Evolutionary conservation across 805 yeast species (phyloP).

Genomic region (Debaryomyces prosopidis): DNA sequence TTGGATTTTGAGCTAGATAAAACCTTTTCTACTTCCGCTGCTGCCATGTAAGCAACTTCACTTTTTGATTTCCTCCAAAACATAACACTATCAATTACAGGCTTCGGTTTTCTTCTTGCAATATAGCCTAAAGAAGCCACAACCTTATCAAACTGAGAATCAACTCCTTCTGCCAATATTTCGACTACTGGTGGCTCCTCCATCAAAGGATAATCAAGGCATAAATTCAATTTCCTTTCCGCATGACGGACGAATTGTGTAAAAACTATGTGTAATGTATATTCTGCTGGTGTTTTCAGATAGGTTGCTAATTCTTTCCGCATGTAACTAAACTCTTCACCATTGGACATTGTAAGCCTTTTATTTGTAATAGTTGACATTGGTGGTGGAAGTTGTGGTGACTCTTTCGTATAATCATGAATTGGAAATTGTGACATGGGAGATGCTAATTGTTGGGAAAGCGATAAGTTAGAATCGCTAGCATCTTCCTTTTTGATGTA

Average conservation of each 20-base stretch:
- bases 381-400: constrained; percentile 42
- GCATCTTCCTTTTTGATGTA: constrained; percentile 1
- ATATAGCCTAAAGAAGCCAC: constrained; percentile 86
- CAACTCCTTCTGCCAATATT: constrained; percentile 80
- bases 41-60: constrained; percentile 65
- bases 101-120: constrained; percentile 86
- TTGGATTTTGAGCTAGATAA: constrained; percentile 45
- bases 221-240: constrained; percentile 77
- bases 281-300: constrained; percentile 76
- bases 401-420: constrained; percentile 24
- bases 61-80: constrained; percentile 95
- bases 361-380: constrained; percentile 23
- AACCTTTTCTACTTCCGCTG: constrained; percentile 38
- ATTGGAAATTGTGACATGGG: constrained; percentile 17
- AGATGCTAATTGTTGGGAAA: constrained; percentile 19
- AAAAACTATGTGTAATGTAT: constrained; percentile 89
- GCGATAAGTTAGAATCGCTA: constrained; percentile 3
- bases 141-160: constrained; percentile 82
- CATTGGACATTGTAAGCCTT: constrained; percentile 29
- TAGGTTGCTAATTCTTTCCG: constrained; percentile 49
- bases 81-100: constrained; percentile 97
- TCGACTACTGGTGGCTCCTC: constrained; percentile 80
- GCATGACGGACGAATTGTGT: constrained; percentile 95
- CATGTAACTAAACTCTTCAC: constrained; percentile 32
- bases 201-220: constrained; percentile 63